Evolutionary conservation across 768 basidiomycete species (phyloP).

Genomic region (Guyanaporus albipodus): DNA sequence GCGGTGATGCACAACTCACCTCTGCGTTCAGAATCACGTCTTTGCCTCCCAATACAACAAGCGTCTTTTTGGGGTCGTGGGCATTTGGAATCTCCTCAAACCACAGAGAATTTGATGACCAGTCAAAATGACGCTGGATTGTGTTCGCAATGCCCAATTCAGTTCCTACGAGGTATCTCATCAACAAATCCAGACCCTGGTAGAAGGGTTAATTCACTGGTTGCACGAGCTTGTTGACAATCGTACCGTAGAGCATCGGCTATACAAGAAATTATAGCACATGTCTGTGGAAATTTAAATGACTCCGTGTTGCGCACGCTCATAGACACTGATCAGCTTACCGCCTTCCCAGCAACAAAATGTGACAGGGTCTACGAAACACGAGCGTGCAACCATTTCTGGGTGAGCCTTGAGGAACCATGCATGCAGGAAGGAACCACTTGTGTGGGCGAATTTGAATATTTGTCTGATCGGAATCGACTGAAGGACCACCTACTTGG

Average conservation of each 20-base stretch:
- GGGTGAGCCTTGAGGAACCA: constrained; percentile 86
- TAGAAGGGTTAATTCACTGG: constrained; percentile 5
- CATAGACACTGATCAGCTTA: constrained; percentile 31
- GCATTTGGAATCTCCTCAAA: constrained; percentile 87
- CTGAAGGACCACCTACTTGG: constrained; percentile 55
- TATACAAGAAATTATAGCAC: constrained; percentile 88
- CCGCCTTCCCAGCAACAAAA: constrained; percentile 96
- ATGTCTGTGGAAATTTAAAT: constrained; percentile 53
- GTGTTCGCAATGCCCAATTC: constrained; percentile 88
- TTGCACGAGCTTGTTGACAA: constrained; percentile 1
- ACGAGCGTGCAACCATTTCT: constrained; percentile 64
- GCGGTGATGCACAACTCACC: constrained; percentile 35
- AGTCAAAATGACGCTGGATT: constrained; percentile 79
- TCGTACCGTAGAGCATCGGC: constrained; percentile 55
- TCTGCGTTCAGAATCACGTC: constrained; percentile 76
- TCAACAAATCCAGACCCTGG: constrained; percentile 72
- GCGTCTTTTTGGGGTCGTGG: constrained; percentile 56
- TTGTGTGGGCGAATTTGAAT: constrained; percentile 24
- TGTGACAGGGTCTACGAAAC: constrained; percentile 87
- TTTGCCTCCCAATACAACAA: constrained; percentile 78
- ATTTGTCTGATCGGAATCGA: background rate
- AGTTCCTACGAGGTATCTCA: constrained; percentile 84
- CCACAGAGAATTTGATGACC: constrained; percentile 86
- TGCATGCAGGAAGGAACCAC: constrained; percentile 79
- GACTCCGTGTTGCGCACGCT: background rate